These are phyloP conservation scores for Castanospermum australe DNA, from an alignment of 306 rosid species.

Conservation along the genomic window DNA sequence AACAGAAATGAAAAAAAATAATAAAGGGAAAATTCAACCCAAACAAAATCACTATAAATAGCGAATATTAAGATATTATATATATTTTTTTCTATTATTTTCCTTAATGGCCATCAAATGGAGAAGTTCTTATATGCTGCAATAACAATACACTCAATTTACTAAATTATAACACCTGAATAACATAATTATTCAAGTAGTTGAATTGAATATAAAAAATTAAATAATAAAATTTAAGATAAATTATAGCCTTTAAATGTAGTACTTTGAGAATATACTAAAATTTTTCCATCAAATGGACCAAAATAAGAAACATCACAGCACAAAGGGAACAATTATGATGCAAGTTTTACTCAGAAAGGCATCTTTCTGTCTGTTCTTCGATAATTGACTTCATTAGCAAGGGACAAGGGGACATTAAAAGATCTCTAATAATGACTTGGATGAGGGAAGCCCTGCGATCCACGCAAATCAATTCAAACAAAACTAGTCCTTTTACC, in stretches of 20 bases:
- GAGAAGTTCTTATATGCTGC: no score
- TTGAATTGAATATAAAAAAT: no score
- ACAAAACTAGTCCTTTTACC: conserved; percentile 11
- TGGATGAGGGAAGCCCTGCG: conserved; percentile 18
- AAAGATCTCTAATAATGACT: conserved; percentile 11
- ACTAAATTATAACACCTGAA: no score
- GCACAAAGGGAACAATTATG: background rate
- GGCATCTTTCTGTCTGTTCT: conserved; percentile 26
- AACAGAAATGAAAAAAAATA: background rate
- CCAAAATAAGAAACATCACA: conserved; percentile 16
- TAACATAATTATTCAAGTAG: no score
- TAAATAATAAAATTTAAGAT: no score
- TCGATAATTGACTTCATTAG: conserved; percentile 33
- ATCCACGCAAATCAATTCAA: conserved; percentile 3
- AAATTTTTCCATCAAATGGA: background rate
- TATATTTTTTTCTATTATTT: background rate
- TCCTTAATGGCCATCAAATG: no score
- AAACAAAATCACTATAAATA: no score
- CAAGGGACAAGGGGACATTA: conserved; percentile 13
- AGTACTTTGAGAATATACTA: no score
- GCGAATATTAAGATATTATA: background rate
- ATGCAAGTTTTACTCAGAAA: conserved; percentile 10
- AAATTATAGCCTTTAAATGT: no score
- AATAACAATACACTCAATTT: no score
- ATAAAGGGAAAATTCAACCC: no score